Evolutionary conservation across 106 monocot genomes (phyloP), one percentile per base, ranked within the genome.

Genomic region (Ottelia alismoides): DNA sequence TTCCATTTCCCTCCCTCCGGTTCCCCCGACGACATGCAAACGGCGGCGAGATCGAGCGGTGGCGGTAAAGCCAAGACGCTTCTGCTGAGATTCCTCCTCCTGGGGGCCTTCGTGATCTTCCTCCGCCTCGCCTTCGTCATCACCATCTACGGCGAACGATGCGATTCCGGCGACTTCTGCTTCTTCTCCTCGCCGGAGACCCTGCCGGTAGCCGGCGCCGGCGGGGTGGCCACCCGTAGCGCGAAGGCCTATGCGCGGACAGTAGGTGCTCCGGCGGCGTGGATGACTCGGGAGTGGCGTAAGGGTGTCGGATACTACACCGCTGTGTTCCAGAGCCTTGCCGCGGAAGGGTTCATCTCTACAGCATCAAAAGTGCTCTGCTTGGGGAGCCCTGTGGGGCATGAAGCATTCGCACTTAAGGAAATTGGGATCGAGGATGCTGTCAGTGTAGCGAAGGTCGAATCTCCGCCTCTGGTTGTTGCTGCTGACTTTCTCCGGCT

Each of bases 71-170:
- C 48, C 28, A 60, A 58, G 24, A 64, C 57, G 30, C 47, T 78
- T 25, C 20, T 81, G 54, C 56, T 55, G 11, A 58, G 84, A 11
- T 48, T 74, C 21, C 73, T 88, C 20, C 54, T 80, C 16, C 46
- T 88, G 45, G 78, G 71, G 22, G 71, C 82, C 11, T 46, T 67
- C 45, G 30, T 72, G 14, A 51, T 85, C 30, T 56, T 75, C 40
- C 26, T 96, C 27, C 72, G 88, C 11, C 74, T 88, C 66, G 56
- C 64, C 47, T 96, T 82, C 66, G 76, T 88, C 48, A 73, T 78
- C 21, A 56, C 68, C 28, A 25, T 78, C 35, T 44, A 57, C 48
- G 77, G 74, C 31, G 78, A 71, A 28, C 45, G 68, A 27, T 84
- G 90, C 57, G 53, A 17, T 52, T 53, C 78, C 61, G 60, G 59